phyloP scores from a whole-genome alignment of 1,284 basidiomycete genomes.

The Sporisorium iseilematis-ciliati region DNA sequence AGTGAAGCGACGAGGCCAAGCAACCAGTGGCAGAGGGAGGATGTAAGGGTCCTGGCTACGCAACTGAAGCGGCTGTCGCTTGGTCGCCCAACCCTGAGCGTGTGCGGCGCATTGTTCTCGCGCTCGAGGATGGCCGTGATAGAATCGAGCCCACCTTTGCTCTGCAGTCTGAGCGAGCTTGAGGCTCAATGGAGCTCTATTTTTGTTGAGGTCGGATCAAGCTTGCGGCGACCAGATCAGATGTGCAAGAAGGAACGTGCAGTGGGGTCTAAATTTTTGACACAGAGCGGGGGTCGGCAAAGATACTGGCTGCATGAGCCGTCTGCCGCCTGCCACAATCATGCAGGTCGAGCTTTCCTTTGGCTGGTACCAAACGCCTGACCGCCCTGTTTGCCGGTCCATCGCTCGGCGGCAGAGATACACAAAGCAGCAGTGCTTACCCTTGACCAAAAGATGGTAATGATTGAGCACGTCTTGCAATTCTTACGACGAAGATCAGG shows the following conservation, averaged over 20 bases:
- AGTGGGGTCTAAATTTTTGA: slow-evolving; percentile 24
- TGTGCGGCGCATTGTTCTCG: background rate
- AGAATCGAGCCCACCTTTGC: background rate
- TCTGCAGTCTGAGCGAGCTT: background rate
- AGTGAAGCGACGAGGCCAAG: background rate
- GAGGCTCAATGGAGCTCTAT: background rate
- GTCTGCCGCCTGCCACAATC: slow-evolving; percentile 15
- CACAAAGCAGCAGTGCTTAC: too few relatives aligned
- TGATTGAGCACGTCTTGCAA: too few relatives aligned
- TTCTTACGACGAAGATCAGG: background rate
- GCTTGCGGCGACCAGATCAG: slow-evolving; percentile 13
- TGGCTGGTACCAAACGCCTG: background rate
- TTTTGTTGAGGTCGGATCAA: slow-evolving; percentile 2
- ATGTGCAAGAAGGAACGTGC: slow-evolving; percentile 35
- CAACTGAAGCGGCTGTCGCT: slow-evolving; percentile 1
- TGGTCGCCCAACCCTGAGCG: background rate
- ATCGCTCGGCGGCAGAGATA: too few relatives aligned
- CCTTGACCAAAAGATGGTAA: too few relatives aligned
- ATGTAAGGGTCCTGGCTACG: too few relatives aligned
- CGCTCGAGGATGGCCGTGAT: background rate
- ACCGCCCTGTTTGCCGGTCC: background rate
- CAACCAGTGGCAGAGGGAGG: background rate
- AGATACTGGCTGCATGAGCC: slow-evolving; percentile 19
- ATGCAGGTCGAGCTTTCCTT: slow-evolving; percentile 13
- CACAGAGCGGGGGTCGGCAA: slow-evolving; percentile 19